Conservation (phyloP, 108 stramenopile species). For the Nannochloropsis gaditana region DNA sequence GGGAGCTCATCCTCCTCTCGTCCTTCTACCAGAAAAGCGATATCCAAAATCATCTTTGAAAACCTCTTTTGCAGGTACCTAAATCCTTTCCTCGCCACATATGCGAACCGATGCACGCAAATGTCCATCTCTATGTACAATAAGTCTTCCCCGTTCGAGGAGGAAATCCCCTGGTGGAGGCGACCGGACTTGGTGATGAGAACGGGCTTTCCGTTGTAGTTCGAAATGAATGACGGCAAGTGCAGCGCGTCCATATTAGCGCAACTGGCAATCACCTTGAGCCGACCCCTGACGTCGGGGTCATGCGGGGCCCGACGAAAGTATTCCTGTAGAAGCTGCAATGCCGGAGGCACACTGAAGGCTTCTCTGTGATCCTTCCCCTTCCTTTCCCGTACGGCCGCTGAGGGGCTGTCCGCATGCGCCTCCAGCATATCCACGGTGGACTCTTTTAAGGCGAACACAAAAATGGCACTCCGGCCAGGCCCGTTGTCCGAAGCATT, state of each 20-base stretch:
- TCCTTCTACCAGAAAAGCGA: background rate
- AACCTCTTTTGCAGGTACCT: background rate
- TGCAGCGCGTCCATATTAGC: background rate
- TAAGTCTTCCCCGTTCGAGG: background rate
- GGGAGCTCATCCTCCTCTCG: background rate
- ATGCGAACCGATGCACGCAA: background rate
- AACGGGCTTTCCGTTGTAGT: constrained; percentile 11
- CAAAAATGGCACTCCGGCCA: background rate
- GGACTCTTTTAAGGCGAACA: background rate
- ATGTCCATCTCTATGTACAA: background rate
- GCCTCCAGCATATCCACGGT: constrained; percentile 10
- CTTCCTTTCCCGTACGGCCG: background rate
- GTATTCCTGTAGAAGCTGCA: background rate
- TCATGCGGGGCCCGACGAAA: background rate
- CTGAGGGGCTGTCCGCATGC: background rate
- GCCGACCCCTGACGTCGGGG: background rate
- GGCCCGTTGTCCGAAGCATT: background rate
- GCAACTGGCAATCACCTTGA: constrained; percentile 7
- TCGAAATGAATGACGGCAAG: background rate
- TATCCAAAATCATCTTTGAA: background rate
- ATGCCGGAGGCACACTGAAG: background rate
- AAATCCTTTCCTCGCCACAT: background rate
- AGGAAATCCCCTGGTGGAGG: background rate
- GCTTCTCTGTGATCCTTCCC: background rate
- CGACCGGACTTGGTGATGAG: background rate